These are phyloP conservation scores for Eleusine indica DNA, from an alignment of 176 grass and related monocot genomes.

Conservation along the genomic window DNA sequence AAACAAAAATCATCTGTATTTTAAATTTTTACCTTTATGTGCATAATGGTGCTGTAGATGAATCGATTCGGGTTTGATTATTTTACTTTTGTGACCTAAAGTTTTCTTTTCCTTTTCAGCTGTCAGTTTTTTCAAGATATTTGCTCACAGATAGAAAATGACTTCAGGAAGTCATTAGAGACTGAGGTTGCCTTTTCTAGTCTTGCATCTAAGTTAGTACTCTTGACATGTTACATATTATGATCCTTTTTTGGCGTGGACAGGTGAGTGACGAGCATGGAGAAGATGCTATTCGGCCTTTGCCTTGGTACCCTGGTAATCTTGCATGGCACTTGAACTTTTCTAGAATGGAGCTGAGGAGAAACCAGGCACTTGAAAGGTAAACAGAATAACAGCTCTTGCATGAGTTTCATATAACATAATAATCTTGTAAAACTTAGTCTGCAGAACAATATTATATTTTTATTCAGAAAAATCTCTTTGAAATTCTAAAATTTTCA, in stretches of 20 bases:
- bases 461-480: not conserved
- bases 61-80: conserved; percentile 35
- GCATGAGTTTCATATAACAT: conserved; percentile 30
- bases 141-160: conserved; percentile 81
- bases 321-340: conserved; percentile 99
- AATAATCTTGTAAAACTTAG: not conserved
- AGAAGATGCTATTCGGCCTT: conserved; percentile 84
- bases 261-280: conserved; percentile 79
- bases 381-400: conserved; percentile 29
- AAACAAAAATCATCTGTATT: not conserved
- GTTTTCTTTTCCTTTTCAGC: conserved; percentile 49
- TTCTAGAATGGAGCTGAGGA: conserved; percentile 96
- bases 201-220: not conserved
- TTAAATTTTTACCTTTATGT: not conserved
- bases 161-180: conserved; percentile 82
- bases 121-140: conserved; percentile 90
- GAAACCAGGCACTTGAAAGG: conserved; percentile 98
- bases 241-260: conserved; percentile 31
- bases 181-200: conserved; percentile 61
- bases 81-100: conserved; percentile 29
- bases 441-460: not conserved
- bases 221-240: conserved; percentile 15
- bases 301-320: conserved; percentile 96
- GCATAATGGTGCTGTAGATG: not conserved
- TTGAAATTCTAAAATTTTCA: conserved; percentile 7